A percentile compares a stretch with the other conserved stretches of the same genome.
These are phyloP conservation scores for Venturia pyrina DNA, from an alignment of 2,329 filamentous ascomycete species.

Conservation along the genomic window DNA sequence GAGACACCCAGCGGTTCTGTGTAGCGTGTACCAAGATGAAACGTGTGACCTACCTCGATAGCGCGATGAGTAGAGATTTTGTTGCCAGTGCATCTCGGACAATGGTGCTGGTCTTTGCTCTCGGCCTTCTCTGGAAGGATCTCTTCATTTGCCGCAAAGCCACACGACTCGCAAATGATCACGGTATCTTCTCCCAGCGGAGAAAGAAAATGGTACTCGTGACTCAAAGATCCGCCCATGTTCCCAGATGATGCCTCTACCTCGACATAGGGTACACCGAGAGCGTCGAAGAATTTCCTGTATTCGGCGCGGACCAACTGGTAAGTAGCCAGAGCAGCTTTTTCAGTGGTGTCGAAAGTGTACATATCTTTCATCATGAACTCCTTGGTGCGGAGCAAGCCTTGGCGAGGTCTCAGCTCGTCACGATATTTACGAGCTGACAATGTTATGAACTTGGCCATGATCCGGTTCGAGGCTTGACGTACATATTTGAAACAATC, in stretches of 20 bases:
- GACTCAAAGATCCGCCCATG: constrained; percentile 87
- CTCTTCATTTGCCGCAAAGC: constrained; percentile 79
- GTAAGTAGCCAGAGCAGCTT: constrained; percentile 73
- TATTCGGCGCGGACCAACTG: constrained; percentile 65
- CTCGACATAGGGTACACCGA: constrained; percentile 74
- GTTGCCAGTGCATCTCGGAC: constrained; percentile 58
- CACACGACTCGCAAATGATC: constrained; percentile 63
- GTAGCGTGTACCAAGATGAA: constrained; percentile 85
- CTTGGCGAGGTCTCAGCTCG: constrained; percentile 79
- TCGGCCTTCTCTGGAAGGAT: constrained; percentile 45
- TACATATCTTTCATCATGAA: constrained; percentile 99
- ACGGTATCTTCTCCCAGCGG: constrained; percentile 76
- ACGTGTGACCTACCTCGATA: constrained; percentile 90
- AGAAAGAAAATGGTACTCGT: constrained; percentile 85
- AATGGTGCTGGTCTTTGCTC: constrained; percentile 57
- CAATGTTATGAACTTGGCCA: neutral
- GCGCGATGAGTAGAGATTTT: constrained; percentile 57
- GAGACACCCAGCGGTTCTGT: constrained; percentile 61
- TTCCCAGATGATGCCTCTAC: constrained; percentile 90
- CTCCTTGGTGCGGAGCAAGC: constrained; percentile 76
- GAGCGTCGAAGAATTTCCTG: constrained; percentile 63
- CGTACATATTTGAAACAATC: constrained; percentile 82
- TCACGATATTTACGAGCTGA: constrained; percentile 86
- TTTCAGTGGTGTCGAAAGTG: constrained; percentile 67
- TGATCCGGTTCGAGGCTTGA: constrained; percentile 1